Evolutionary conservation across 345 rosid species (phyloP), one percentile per base, ranked within the genome.

Genomic region (Moricandia arvensis): DNA sequence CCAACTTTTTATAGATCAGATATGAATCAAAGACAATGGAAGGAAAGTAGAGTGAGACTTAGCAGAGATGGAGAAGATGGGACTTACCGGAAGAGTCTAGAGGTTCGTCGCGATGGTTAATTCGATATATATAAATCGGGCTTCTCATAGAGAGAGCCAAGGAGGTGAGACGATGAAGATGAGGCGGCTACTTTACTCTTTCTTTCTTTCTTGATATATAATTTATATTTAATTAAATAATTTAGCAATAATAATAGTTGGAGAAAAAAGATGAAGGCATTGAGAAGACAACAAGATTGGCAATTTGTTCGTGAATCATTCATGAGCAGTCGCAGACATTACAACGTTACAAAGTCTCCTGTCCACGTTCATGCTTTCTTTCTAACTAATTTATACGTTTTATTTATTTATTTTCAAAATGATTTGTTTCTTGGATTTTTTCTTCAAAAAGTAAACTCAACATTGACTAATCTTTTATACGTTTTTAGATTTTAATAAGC

Each of bases 81-180:
- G 66, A 70, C 72, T 55, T 65, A 77, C 72, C 54, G 34, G 17
- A 55, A 29, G 8, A 51, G 57, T 16, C 15, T 49, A 33, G 18
- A 68, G 68, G 45, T 26, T 16, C 0, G 63, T 2, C 11, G 55
- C n/a, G 68, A 49, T 61, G 43, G 8, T 7, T 0, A 13, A 18
- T 35, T 2, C 55, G 68, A 76, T n/a, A n/a, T n/a, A n/a, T n/a
- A n/a, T 69, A 69, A 76, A 68, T 76, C 65, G 70, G 75, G 79
- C 21, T 61, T 27, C 64, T 29, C 64, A 12, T 35, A 53, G 68
- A 76, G 61, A 70, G 61, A 69, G 74, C 69, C 55, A 51, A 68
- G 24, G 69, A 59, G 78, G 75, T 15, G 59, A 69, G 69, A 62
- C 80, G 80, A 71, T 9, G 72, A 64, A 33, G 76, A 71, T 57